These are phyloP conservation scores for Waltiozyma sp. DNA, from an alignment of 1,139 yeast species.

Conservation along the genomic window DNA sequence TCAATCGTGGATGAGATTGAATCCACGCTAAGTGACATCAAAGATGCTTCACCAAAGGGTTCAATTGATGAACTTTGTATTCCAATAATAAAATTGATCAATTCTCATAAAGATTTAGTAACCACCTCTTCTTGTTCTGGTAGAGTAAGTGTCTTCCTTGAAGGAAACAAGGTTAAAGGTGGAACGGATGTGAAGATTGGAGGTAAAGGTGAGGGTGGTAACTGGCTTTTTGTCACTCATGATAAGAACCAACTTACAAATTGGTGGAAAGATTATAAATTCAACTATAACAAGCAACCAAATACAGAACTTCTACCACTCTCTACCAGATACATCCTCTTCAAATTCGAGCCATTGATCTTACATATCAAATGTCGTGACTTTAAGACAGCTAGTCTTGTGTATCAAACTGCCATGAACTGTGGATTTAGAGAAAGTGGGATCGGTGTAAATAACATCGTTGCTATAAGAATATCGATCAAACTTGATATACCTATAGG, in stretches of 20 bases:
- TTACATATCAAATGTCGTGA: conserved; percentile 73
- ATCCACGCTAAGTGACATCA: conserved; percentile 30
- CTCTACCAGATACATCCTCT: conserved; percentile 45
- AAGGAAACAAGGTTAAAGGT: conserved; percentile 34
- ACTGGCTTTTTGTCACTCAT: conserved; percentile 79
- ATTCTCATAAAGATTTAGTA: conserved; percentile 54
- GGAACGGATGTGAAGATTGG: conserved; percentile 37
- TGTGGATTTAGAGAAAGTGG: conserved; percentile 87
- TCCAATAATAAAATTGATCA: conserved; percentile 61
- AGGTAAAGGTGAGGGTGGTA: conserved; percentile 83
- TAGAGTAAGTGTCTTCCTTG: conserved; percentile 68
- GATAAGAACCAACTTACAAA: conserved; percentile 35
- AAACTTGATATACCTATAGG: conserved; percentile 70
- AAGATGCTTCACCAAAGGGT: conserved; percentile 79
- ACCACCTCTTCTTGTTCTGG: conserved; percentile 89
- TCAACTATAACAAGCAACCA: conserved; percentile 5
- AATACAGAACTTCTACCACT: not conserved
- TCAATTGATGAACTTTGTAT: conserved; percentile 61
- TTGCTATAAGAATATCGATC: conserved; percentile 65
- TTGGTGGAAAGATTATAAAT: conserved; percentile 33
- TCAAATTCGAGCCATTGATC: conserved; percentile 76
- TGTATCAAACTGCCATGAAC: conserved; percentile 64
- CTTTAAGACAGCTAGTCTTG: conserved; percentile 40
- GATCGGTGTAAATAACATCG: conserved; percentile 68
- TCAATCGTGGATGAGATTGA: conserved; percentile 46